Evolutionary conservation across 768 basidiomycete species (phyloP).

Genomic region (Boletus tomentosulus): DNA sequence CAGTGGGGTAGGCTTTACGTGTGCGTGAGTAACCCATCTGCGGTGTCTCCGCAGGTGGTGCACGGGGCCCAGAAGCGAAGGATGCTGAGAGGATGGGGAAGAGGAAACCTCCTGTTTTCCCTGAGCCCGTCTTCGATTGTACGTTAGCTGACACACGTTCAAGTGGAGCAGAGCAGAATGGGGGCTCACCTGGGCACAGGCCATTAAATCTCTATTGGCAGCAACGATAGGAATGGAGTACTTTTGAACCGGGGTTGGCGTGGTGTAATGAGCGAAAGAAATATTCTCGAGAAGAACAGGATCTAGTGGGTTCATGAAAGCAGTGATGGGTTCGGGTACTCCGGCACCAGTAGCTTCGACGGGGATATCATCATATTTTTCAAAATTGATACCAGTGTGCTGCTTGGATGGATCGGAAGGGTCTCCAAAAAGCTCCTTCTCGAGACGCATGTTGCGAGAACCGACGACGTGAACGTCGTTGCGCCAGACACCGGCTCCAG

Average conservation of each 20-base stretch:
- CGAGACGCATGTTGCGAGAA: slow-evolving; percentile 77
- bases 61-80: slow-evolving; percentile 75
- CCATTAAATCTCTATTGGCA: slow-evolving; percentile 85
- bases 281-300: slow-evolving; percentile 95
- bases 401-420: slow-evolving; percentile 80
- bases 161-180: slow-evolving; percentile 2
- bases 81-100: slow-evolving; percentile 98
- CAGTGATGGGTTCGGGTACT: slow-evolving; percentile 90
- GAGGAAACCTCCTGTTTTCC: slow-evolving; percentile 98
- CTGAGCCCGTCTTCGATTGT: slow-evolving; percentile 85
- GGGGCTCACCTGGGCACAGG: slow-evolving; percentile 76
- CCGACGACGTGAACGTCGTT: slow-evolving; percentile 88
- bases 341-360: slow-evolving; percentile 96
- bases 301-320: slow-evolving; percentile 88
- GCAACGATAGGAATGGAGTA: slow-evolving; percentile 99
- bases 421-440: slow-evolving; percentile 96
- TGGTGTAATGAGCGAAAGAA: slow-evolving; percentile 84
- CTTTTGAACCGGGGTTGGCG: slow-evolving; percentile 98
- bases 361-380: slow-evolving; percentile 99
- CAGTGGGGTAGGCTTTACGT: slow-evolving; percentile 94
- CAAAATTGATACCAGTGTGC: slow-evolving; percentile 98
- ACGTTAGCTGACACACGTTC: slow-evolving; percentile 18
- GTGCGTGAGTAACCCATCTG: slow-evolving; percentile 53
- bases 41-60: slow-evolving; percentile 54
- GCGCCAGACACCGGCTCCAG: slow-evolving; percentile 69